phyloP scores from a whole-genome alignment of 345 rosid genomes.

The Sonneratia alba region DNA sequence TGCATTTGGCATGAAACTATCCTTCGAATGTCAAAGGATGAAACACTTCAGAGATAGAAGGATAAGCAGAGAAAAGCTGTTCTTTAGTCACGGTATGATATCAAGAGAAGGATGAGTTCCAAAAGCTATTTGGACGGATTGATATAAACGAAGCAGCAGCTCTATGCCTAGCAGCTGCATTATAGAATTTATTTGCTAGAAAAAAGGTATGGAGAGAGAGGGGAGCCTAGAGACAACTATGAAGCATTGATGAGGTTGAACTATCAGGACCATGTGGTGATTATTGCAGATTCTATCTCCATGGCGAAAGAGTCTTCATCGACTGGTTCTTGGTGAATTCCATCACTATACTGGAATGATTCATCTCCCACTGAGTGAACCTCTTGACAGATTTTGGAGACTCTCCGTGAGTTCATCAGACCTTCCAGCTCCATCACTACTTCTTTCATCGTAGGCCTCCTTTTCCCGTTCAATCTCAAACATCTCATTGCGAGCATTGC shows the following conservation, averaged over 20 bases:
- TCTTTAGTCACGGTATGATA: too few species aligned
- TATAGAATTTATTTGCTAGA: neutral
- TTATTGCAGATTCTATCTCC: neutral
- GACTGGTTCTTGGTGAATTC: neutral
- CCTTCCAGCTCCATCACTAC: conserved; percentile 10
- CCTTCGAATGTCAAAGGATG: too few species aligned
- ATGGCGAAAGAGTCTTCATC: neutral
- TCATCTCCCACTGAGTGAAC: neutral
- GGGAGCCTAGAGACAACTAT: neutral
- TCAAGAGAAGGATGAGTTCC: too few species aligned
- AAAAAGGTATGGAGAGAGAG: neutral
- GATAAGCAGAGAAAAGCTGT: too few species aligned
- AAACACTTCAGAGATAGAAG: too few species aligned
- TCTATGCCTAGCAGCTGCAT: neutral
- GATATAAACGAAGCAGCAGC: neutral
- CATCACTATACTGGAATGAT: neutral
- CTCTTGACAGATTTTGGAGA: neutral
- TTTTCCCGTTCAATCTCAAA: neutral
- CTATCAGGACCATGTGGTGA: neutral
- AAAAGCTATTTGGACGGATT: too few species aligned
- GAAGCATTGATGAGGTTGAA: neutral
- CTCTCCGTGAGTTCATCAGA: neutral
- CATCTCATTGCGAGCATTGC: conserved; percentile 4
- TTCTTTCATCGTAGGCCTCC: conserved; percentile 1
- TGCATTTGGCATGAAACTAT: too few species aligned